Percentiles rank a stretch among this genome's conserved stretches.
phyloP scores from a whole-genome alignment of 208 protist species.

The Acanthamoeba sp. region DNA sequence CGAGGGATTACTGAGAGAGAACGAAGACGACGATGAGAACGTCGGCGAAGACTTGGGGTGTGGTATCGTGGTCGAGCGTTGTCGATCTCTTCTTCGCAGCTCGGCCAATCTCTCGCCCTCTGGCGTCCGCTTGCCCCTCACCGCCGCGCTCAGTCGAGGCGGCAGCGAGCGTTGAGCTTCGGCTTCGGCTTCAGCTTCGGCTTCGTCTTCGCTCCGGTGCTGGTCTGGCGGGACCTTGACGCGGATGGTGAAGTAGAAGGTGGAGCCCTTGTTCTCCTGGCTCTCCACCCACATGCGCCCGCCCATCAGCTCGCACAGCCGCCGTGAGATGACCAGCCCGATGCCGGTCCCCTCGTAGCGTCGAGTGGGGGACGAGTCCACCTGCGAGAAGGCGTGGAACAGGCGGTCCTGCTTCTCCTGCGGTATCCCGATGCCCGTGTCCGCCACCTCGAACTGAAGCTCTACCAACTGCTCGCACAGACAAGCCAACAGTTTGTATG shows the following conservation, averaged over 20 bases:
- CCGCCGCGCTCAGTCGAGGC: no score
- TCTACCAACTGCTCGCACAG: neutral
- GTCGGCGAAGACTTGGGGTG: no score
- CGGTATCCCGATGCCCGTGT: slow-evolving; percentile 85
- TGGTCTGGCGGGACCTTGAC: neutral
- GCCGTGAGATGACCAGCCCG: slow-evolving; percentile 67
- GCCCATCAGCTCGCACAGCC: slow-evolving; percentile 73
- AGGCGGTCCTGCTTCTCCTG: slow-evolving; percentile 66
- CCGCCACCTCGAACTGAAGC: slow-evolving; percentile 75
- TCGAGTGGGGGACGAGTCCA: slow-evolving; percentile 42
- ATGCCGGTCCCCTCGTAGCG: slow-evolving; percentile 75
- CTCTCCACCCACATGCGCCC: slow-evolving; percentile 18
- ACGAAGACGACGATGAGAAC: no score
- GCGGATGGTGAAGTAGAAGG: slow-evolving; percentile 62
- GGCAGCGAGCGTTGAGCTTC: neutral
- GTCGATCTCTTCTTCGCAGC: no score
- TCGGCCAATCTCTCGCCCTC: no score
- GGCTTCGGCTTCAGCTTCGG: neutral
- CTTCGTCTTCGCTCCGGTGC: no score
- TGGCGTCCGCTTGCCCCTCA: no score
- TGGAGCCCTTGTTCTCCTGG: neutral
- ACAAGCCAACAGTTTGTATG: no score
- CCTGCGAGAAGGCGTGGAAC: slow-evolving; percentile 78
- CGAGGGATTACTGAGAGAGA: neutral
- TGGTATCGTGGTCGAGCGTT: no score